Evolutionary conservation across 768 basidiomycete genomes (phyloP).

Genomic region (Lepiota brunneoincarnata): DNA sequence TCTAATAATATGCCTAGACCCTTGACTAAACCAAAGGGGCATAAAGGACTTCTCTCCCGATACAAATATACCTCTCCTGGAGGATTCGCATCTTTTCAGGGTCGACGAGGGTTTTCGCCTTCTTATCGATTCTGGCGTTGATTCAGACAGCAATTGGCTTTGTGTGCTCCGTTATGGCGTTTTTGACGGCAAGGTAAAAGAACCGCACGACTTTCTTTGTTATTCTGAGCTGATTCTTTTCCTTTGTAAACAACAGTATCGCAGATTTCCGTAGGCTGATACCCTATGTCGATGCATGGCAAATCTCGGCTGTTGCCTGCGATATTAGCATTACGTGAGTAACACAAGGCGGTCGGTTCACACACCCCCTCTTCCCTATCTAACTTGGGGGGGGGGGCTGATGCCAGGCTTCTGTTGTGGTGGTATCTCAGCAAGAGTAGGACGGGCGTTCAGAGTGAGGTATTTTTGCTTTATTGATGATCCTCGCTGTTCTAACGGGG

Average conservation of each 20-base stretch:
- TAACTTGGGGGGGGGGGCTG: background rate
- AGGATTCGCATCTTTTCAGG: slow-evolving; percentile 23
- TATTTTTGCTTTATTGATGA: background rate
- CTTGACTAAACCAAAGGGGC: background rate
- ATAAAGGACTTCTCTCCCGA: slow-evolving; percentile 27
- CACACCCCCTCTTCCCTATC: background rate
- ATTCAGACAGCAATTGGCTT: slow-evolving; percentile 24
- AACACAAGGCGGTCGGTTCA: background rate
- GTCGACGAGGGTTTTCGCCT: slow-evolving; percentile 20
- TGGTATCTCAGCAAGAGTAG: slow-evolving; percentile 23
- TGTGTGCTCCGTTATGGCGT: slow-evolving; percentile 21
- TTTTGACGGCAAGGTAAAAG: slow-evolving; percentile 19
- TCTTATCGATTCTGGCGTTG: slow-evolving; percentile 16
- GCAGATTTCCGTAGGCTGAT: slow-evolving; percentile 21
- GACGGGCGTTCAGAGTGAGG: slow-evolving; percentile 22
- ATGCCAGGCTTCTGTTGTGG: slow-evolving; percentile 20
- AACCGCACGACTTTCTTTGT: background rate
- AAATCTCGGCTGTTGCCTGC: slow-evolving; percentile 21
- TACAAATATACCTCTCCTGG: slow-evolving; percentile 29
- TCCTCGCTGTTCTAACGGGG: background rate
- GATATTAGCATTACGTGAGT: slow-evolving; percentile 29
- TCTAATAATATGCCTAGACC: background rate
- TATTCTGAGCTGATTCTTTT: background rate
- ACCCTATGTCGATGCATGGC: slow-evolving; percentile 28
- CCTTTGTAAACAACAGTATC: slow-evolving; percentile 15